These are phyloP conservation scores for Malassezia arunalokei DNA, from an alignment of 1,284 basidiomycete species.

Conservation along the genomic window DNA sequence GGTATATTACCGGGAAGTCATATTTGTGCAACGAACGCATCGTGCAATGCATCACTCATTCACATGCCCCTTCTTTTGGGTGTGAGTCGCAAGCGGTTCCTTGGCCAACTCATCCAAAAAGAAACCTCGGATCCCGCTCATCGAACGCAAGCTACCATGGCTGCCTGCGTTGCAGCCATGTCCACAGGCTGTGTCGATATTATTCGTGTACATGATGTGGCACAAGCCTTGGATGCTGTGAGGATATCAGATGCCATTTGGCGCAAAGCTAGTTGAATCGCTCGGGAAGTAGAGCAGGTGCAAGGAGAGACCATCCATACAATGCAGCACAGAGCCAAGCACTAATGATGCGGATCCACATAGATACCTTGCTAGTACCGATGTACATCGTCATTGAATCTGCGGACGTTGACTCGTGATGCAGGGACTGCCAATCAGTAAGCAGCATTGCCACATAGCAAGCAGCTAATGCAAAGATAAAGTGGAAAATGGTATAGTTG, in stretches of 20 bases:
- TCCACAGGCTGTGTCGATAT: constrained; percentile 59
- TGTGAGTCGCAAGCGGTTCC: constrained; percentile 37
- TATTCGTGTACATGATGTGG: constrained; percentile 72
- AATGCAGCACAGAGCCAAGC: constrained; percentile 52
- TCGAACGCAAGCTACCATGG: constrained; percentile 68
- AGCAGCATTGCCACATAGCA: constrained; percentile 99
- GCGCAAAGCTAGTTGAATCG: constrained; percentile 8
- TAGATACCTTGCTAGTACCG: constrained; percentile 82
- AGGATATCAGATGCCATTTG: constrained; percentile 51
- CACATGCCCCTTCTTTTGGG: constrained; percentile 37
- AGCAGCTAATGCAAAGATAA: constrained; percentile 86
- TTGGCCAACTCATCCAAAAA: constrained; percentile 39
- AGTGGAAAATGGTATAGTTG: constrained; percentile 96
- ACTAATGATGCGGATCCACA: constrained; percentile 98
- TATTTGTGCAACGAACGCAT: constrained; percentile 6
- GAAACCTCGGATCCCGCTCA: constrained; percentile 46
- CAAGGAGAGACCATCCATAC: constrained; percentile 20
- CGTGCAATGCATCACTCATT: constrained; percentile 11
- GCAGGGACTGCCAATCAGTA: constrained; percentile 66
- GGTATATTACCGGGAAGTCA: background rate
- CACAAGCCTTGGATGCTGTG: constrained; percentile 57
- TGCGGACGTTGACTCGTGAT: constrained; percentile 24
- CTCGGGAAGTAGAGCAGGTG: constrained; percentile 6
- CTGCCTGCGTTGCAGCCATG: constrained; percentile 63
- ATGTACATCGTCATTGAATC: constrained; percentile 69